Conservation (phyloP, 257 asterid species). For the Solanum virginianum region DNA sequence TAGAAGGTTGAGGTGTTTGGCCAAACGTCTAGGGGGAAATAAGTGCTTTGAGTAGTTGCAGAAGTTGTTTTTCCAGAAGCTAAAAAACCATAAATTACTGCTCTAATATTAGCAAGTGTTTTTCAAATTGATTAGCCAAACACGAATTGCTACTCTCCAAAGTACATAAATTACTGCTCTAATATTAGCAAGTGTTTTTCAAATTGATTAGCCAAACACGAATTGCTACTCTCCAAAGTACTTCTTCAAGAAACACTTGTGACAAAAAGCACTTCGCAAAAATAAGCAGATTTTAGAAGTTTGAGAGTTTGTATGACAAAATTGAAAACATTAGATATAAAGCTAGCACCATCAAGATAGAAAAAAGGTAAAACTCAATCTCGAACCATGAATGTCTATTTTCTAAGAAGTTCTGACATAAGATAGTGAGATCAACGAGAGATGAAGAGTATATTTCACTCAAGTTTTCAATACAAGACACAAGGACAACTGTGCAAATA, state of each 20-base stretch:
- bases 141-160: background rate
- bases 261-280: background rate
- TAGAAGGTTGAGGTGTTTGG: background rate
- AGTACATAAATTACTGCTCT: background rate
- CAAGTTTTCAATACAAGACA: background rate
- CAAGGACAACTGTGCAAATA: background rate
- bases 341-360: background rate
- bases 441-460: background rate
- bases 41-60: background rate
- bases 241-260: background rate
- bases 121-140: background rate
- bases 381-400: background rate
- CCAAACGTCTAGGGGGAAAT: background rate
- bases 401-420: background rate
- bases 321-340: background rate
- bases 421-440: background rate
- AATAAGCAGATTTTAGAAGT: background rate
- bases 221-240: background rate
- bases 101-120: background rate
- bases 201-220: background rate
- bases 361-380: background rate
- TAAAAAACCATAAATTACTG: background rate
- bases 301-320: background rate
- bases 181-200: background rate
- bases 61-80: background rate